Evolutionary conservation across 2,329 filamentous ascomycete species (phyloP), one percentile per base, ranked within the genome.

Genomic region (Penicillium sp.): DNA sequence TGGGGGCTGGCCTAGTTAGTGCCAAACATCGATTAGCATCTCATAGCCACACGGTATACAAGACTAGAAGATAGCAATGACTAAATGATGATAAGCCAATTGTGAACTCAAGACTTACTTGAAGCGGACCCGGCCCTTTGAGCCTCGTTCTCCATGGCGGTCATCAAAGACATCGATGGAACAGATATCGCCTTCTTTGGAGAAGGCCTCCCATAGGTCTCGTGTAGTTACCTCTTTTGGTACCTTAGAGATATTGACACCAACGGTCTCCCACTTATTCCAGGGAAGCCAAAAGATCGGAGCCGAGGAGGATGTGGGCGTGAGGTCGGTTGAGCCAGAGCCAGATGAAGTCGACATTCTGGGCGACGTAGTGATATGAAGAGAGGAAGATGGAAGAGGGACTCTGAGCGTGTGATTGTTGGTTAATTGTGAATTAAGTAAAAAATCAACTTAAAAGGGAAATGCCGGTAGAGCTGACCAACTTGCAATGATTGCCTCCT

Each of bases 131-230:
- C 78, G 82, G 1, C 80, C 87, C 26, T 45, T 73, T 0, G 78
- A 76, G 35, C 75, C 75, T 58, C 76, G 71, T 28, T 76, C 61
- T n/a, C 84, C 77, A 33, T 76, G 65, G 6, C 67, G 62, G 53
- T 78, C 70, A 51, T 85, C 82, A 53, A 80, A 83, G 1, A 90
- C 78, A 15, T 89, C 85, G 38, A 91, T 85, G 38, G 77, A 83
- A 3, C 75, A 75, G 13, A 91, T 81, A 6, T 76, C 77, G 0
- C 88, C 88, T 61, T 86, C 79, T 0, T 68, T 62, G 1, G 76
- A 73, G 63, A 92, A 85, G 19, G 81, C 81, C 2, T 79, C 70
- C 73, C 83, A 86, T 1, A 91, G 66, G 4, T 70, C 71, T 8
- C 72, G 70, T 0, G 80, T 80, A 30, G 68, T 78, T 8, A 71